These are phyloP conservation scores for Aspergillus sp. DNA, from an alignment of 2,329 filamentous ascomycete genomes.

Conservation along the genomic window DNA sequence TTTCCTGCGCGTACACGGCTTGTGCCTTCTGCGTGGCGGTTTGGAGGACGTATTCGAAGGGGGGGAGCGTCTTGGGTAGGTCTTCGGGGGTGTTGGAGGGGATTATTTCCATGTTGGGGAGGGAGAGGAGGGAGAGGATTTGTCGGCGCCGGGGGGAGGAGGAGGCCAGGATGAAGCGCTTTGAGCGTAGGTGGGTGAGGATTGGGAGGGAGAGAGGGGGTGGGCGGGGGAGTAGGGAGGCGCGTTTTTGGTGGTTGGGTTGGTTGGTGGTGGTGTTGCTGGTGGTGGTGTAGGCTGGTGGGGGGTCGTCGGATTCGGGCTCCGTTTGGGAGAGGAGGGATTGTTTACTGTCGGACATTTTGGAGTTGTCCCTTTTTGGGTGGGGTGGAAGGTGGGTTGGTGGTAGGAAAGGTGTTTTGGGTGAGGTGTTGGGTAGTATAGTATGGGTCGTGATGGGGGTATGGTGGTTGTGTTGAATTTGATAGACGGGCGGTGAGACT, in stretches of 20 bases:
- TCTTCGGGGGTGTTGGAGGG: slow-evolving; percentile 85
- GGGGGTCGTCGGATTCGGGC: slow-evolving; percentile 26
- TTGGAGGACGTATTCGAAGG: slow-evolving; percentile 86
- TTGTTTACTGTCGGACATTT: slow-evolving; percentile 36
- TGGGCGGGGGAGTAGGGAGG: slow-evolving; percentile 36
- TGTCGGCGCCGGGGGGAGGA: slow-evolving; percentile 81
- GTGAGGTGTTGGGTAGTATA: no score
- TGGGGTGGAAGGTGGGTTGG: not conserved
- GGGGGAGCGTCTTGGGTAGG: slow-evolving; percentile 75
- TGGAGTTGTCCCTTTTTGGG: not conserved
- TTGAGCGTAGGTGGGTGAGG: slow-evolving; percentile 72
- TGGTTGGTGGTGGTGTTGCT: slow-evolving; percentile 14
- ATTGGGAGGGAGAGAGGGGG: slow-evolving; percentile 76
- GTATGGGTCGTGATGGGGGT: no score
- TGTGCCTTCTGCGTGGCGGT: slow-evolving; percentile 84
- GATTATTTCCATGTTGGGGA: slow-evolving; percentile 78
- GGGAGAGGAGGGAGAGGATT: slow-evolving; percentile 76
- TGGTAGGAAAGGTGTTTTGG: not conserved
- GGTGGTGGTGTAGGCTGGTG: slow-evolving; percentile 38
- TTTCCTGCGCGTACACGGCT: slow-evolving; percentile 66
- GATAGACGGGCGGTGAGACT: slow-evolving; percentile 11
- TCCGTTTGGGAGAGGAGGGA: slow-evolving; percentile 24
- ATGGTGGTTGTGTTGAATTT: not conserved
- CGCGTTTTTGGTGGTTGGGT: slow-evolving; percentile 16
- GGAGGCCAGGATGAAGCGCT: slow-evolving; percentile 86